Base-by-base conservation (phyloP, 148 eudicot genomes). In the Fallopia convolvulus region DNA sequence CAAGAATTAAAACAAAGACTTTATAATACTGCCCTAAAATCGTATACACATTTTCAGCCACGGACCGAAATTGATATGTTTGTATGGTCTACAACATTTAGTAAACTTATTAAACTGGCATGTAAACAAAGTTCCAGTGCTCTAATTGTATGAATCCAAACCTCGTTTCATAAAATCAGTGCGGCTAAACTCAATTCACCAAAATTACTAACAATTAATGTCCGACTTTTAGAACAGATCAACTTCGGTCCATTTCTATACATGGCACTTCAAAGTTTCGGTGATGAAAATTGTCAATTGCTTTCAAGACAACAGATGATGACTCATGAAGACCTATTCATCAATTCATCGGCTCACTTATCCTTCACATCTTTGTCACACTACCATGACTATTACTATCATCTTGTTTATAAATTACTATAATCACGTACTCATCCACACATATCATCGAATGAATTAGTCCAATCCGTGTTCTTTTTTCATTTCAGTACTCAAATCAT, bases 261-360 rank as follows among this genome's bases (percentile, higher is more conserved):
- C 0, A 26, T 47, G 50, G 50, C 14, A 47, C 11, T 2, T 8
- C 2, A 0, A 17, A 50, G 4, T 14, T 50, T 17, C 61, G 61
- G 26, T 2, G 26, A 55, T 55, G 6, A n/a, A n/a, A 55, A 6
- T 55, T 55, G 61, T 55, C 61, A 61, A 61, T 26, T 63, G 70
- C 70, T 63, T 63, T 63, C 70, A 30, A 30, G 39, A 63, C 70
- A 63, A 63, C 70, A 30, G 14, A 30, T 32, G 39, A 63, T 63
- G 70, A 63, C 70, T 63, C 70, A 63, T 12, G 1, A 63, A 63
- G 70, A 63, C 70, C 17, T 63, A 4, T 63, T 63, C 70, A 40
- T 63, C 39, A 30, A 11, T 63, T 32, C 5, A 26, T 26, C 39
- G 7, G 4, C 30, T 55, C 61, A n/a, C 26, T 55, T n/a, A 55